These are phyloP conservation scores for Aspergillus coremiiformis DNA, from an alignment of 495 filamentous ascomycete genomes.

Conservation along the genomic window DNA sequence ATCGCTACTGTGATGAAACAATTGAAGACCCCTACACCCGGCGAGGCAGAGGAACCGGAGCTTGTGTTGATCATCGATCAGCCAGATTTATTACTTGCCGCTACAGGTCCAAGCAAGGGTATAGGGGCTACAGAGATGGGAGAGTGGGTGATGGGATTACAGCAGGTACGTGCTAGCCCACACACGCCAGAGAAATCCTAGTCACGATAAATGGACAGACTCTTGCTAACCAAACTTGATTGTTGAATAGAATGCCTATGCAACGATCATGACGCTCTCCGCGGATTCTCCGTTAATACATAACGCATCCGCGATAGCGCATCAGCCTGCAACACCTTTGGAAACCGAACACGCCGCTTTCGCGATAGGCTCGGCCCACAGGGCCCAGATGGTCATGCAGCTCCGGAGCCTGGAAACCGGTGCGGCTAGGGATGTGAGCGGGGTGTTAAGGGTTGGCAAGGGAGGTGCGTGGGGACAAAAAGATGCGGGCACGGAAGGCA, in stretches of 20 bases:
- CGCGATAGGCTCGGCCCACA: slow-evolving; percentile 62
- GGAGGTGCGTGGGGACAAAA: slow-evolving; percentile 40
- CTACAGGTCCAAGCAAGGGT: slow-evolving; percentile 30
- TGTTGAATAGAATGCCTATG: slow-evolving; percentile 36
- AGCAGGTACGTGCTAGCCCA: slow-evolving; percentile 27
- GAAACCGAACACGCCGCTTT: slow-evolving; percentile 60
- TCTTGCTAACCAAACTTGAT: not conserved
- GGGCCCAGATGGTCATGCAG: slow-evolving; percentile 60
- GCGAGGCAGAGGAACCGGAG: slow-evolving; percentile 19
- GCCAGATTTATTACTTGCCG: slow-evolving; percentile 45
- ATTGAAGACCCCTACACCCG: slow-evolving; percentile 16
- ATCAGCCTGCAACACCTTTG: slow-evolving; percentile 50
- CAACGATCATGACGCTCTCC: slow-evolving; percentile 58
- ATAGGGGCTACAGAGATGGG: slow-evolving; percentile 41
- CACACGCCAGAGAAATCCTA: not conserved
- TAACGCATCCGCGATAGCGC: slow-evolving; percentile 25
- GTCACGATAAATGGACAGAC: not conserved
- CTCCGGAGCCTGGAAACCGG: slow-evolving; percentile 74
- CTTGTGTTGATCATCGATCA: slow-evolving; percentile 44
- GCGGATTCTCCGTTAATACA: slow-evolving; percentile 65
- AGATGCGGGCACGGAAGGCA: slow-evolving; percentile 24
- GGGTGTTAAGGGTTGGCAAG: slow-evolving; percentile 69
- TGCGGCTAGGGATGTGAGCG: slow-evolving; percentile 81
- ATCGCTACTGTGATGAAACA: slow-evolving; percentile 30
- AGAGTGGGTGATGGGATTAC: slow-evolving; percentile 40